Evolutionary conservation across 441 rosid genomes (phyloP), one percentile per base, ranked within the genome.

Genomic region (Gossypium schwendimanii): DNA sequence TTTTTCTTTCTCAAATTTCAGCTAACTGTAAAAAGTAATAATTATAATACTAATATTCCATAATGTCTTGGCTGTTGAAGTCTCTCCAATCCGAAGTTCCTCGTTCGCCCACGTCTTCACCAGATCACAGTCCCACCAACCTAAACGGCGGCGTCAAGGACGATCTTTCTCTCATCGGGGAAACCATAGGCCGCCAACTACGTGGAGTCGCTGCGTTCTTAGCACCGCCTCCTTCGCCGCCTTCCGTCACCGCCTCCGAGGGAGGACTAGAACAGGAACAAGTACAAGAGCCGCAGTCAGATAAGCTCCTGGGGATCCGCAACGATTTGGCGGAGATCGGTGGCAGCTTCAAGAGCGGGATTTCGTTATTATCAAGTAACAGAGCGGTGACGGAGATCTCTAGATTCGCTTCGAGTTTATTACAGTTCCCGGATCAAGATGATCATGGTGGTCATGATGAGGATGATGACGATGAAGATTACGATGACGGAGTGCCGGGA

Each of bases 311-410:
- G 10, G 90, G 90, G 68, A 83, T 90, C 73, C 86, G 90, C 5
- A 88, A 84, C 74, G 91, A 90, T 86, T 84, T 90, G 0, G 89
- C 80, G 1, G 96, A 90, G 75, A 81, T 90, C 33, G 87, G 89
- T 3, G 90, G 85, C 12, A 87, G 86, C 78, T 77, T 90, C 65
- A 85, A 79, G 77, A 76, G 58, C 18, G 88, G 92, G 7, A 72
- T 87, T 6, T 82, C 87, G 47, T 17, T 79, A 49, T 64, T 86
- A 14, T 83, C 87, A 1, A 57, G 80, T 58, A 83, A 76, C 47
- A 79, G 71, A 62, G 83, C 85, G 8, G 83, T 81, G 44, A 39
- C 66, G n/a, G 84, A 65, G 39, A 77, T 87, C 76, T 82, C 87
- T 20, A 87, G 80, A 77, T 75, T 89, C 66, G 86, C 94, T 14